phyloP scores from a whole-genome alignment of 2,329 filamentous ascomycete species.

The Fusarium temperatum region DNA sequence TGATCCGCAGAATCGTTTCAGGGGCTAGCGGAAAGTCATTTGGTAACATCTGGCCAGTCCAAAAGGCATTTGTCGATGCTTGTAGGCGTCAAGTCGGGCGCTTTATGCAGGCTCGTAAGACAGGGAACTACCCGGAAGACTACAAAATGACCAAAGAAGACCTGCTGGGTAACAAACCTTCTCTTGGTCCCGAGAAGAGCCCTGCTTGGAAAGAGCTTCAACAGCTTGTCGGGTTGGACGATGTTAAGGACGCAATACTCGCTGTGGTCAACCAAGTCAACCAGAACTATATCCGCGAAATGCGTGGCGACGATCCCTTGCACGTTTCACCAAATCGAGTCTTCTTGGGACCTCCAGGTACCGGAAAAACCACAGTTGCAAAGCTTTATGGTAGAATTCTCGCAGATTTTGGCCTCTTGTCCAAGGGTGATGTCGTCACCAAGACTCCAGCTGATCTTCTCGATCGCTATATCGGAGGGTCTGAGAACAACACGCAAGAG shows the following conservation, averaged over 20 bases:
- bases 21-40: conserved; percentile 71
- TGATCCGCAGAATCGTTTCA: conserved; percentile 66
- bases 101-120: conserved; percentile 51
- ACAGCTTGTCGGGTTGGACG: conserved; percentile 63
- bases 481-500: conserved; percentile 74
- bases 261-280: conserved; percentile 61
- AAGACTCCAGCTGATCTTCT: conserved; percentile 80
- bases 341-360: conserved; percentile 77
- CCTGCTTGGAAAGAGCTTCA: conserved; percentile 68
- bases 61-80: conserved; percentile 62
- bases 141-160: conserved; percentile 66
- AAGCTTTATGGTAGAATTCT: conserved; percentile 76
- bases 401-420: conserved; percentile 70
- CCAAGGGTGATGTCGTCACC: conserved; percentile 62
- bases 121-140: conserved; percentile 39
- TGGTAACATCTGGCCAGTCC: conserved; percentile 74
- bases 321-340: conserved; percentile 71
- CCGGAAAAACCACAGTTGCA: conserved; percentile 77
- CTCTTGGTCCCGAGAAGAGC: conserved; percentile 59
- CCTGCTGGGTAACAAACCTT: conserved; percentile 73
- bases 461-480: conserved; percentile 68
- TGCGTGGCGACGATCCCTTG: conserved; percentile 66
- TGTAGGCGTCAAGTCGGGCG: conserved; percentile 67
- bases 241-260: conserved; percentile 64
- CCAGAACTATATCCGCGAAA: conserved; percentile 71